Base-by-base conservation (phyloP, 164 flowering plant genomes). In the Euptelea pleiosperma region DNA sequence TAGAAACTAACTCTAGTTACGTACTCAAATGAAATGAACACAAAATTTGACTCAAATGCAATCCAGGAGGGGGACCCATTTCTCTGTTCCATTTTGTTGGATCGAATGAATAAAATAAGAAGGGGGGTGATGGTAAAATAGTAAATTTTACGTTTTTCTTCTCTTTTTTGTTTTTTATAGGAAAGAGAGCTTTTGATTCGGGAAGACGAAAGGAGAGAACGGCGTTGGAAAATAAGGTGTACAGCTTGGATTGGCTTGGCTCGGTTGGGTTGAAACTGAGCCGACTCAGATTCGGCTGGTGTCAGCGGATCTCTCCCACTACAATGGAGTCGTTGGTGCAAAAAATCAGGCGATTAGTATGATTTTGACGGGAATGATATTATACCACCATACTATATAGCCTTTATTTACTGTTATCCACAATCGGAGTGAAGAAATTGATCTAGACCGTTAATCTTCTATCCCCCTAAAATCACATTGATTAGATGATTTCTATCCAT, bases 1-100 rank as follows among this genome's bases (percentile, higher is more conserved):
- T 79, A 76, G 73, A 73, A 61, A 57, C 75, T 76, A 57, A 79
- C 93, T 70, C 41, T 71, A 75, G 91, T 80, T 82, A 36, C 56
- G 21, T 30, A 58, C 50, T 53, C 63, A 77, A 77, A 77, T 78
- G 86, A 80, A 80, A 84, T 84, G 81, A 54, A 68, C 47, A 57
- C 61, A 67, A 82, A 82, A 82, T 86, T 72, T 74, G 46, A 34
- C 3, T 62, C 69, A 76, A 80, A 85, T 78, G 77, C 73, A 77
- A 52, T 30, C 8, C 41, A 4, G n/a, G n/a, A n/a, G n/a, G n/a
- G n/a, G n/a, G n/a, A n/a, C n/a, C n/a, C n/a, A n/a, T 12, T 26
- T 12, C 2, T 24, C 11, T 48, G 18, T 18, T 10, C 18, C 4
- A 1, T 4, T 4, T 24, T 21, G 11, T 2, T 22, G 14, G 30